Conservation (phyloP, 129 eudicot species). For the Flaveria ramosissima region DNA sequence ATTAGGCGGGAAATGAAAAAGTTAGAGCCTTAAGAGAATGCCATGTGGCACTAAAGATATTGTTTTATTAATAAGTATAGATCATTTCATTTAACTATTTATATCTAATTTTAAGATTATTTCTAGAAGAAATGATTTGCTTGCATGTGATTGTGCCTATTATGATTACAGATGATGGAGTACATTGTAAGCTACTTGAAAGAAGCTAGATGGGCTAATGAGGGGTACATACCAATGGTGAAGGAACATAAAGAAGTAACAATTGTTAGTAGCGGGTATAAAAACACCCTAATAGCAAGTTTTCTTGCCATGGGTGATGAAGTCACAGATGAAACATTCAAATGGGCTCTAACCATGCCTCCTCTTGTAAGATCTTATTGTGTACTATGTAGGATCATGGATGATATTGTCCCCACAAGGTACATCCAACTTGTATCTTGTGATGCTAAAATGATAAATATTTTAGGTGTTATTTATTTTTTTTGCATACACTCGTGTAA, state of each 20-base stretch:
- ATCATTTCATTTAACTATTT: not conserved
- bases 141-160: not conserved
- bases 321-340: slow-evolving; percentile 18
- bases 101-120: not conserved
- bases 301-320: slow-evolving; percentile 27
- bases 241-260: slow-evolving; percentile 4
- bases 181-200: not conserved
- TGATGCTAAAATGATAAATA: not conserved
- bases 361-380: slow-evolving; percentile 21
- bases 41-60: no score
- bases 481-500: no score
- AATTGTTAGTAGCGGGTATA: not conserved
- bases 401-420: slow-evolving; percentile 27
- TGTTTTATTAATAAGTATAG: no score
- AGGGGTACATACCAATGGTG: not conserved
- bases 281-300: not conserved
- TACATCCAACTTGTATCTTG: not conserved
- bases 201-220: slow-evolving; percentile 1
- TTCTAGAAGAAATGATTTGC: not conserved
- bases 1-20: no score
- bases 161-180: slow-evolving; percentile 4
- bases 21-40: no score
- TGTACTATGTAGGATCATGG: slow-evolving; percentile 33
- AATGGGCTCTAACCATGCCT: slow-evolving; percentile 27
- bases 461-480: no score